phyloP scores from a whole-genome alignment of 2,329 filamentous ascomycete species.

The Myotisia sp. region DNA sequence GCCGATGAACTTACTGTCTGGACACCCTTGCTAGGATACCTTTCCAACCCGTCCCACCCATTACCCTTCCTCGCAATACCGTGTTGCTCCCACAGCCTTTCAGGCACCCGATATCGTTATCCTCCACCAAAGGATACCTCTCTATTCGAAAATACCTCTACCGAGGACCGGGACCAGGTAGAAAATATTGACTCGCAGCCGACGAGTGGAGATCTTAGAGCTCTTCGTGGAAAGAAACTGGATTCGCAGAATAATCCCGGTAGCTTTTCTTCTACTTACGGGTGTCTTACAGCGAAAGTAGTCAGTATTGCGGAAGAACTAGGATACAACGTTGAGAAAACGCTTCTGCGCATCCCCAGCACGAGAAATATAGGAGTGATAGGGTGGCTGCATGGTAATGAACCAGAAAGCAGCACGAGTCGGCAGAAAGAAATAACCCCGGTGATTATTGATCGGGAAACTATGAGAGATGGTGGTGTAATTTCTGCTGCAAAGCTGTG shows the following conservation, averaged over 20 bases:
- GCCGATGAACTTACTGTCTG: slow-evolving; percentile 91
- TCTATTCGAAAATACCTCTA: background rate
- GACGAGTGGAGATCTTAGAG: slow-evolving; percentile 27
- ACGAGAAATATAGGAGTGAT: slow-evolving; percentile 13
- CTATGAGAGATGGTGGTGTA: slow-evolving; percentile 31
- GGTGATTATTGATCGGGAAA: slow-evolving; percentile 46
- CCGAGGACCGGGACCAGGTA: background rate
- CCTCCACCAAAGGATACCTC: slow-evolving; percentile 16
- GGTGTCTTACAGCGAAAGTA: slow-evolving; percentile 69
- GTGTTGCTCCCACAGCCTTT: slow-evolving; percentile 82
- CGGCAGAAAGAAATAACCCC: slow-evolving; percentile 37
- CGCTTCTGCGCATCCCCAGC: slow-evolving; percentile 69
- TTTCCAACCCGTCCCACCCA: slow-evolving; percentile 39
- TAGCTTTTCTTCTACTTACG: slow-evolving; percentile 55
- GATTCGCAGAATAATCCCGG: slow-evolving; percentile 20
- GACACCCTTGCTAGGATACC: slow-evolving; percentile 74
- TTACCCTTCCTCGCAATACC: slow-evolving; percentile 86
- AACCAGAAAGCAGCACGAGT: background rate
- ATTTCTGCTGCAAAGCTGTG: slow-evolving; percentile 34
- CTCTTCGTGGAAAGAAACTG: slow-evolving; percentile 25
- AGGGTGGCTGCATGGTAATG: slow-evolving; percentile 28
- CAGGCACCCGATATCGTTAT: slow-evolving; percentile 55
- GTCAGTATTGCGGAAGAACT: slow-evolving; percentile 53
- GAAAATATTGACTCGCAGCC: slow-evolving; percentile 18
- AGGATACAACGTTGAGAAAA: slow-evolving; percentile 64